phyloP scores from a whole-genome alignment of 371 early-diverging fungal species.

The Haplosporangium sp. region DNA sequence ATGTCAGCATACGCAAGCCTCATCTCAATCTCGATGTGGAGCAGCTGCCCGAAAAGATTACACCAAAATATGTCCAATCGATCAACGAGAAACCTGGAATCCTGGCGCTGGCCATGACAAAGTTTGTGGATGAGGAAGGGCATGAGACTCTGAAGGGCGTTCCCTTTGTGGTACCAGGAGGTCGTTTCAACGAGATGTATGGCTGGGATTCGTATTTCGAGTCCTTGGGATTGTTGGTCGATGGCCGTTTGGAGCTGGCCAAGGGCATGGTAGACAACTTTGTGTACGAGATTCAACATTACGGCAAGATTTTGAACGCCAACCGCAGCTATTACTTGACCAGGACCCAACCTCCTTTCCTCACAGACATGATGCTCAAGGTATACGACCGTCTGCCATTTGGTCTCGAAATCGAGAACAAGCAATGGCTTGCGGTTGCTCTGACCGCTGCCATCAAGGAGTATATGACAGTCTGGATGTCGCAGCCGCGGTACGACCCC shows the following conservation, averaged over 20 bases:
- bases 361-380: constrained; percentile 94
- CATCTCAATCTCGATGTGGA: constrained; percentile 85
- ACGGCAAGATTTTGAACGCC: constrained; percentile 98
- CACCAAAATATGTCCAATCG: constrained; percentile 91
- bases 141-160: constrained; percentile 73
- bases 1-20: constrained; percentile 72
- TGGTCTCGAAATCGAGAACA: constrained; percentile 64
- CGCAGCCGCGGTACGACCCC: constrained; percentile 80
- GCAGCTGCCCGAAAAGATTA: constrained; percentile 85
- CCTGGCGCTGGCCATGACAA: constrained; percentile 85
- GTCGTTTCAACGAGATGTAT: constrained; percentile 98
- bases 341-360: constrained; percentile 97
- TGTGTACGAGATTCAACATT: constrained; percentile 94
- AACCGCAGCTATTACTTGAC: constrained; percentile 97
- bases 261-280: constrained; percentile 97
- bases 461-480: constrained; percentile 92
- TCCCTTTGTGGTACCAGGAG: constrained; percentile 97
- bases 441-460: constrained; percentile 91
- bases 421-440: constrained; percentile 81
- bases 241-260: constrained; percentile 85
- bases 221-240: constrained; percentile 87
- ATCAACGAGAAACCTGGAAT: constrained; percentile 92
- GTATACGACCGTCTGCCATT: constrained; percentile 74
- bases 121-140: constrained; percentile 64
- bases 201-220: constrained; percentile 99